Base-by-base conservation (phyloP, 2,329 filamentous ascomycete species). In the Canariomyces notabilis region DNA sequence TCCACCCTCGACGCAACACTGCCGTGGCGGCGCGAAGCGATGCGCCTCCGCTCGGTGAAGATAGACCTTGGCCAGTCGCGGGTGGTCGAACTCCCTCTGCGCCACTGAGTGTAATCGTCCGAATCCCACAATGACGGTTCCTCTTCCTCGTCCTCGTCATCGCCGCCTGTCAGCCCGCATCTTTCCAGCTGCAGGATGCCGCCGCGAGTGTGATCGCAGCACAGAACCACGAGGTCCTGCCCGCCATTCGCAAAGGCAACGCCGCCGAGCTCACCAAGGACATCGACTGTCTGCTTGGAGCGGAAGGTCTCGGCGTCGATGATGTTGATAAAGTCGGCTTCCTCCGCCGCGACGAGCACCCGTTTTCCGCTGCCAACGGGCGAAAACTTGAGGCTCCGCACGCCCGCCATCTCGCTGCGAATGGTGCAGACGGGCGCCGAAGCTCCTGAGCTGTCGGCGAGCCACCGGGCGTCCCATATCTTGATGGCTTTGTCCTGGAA, bases 261-360 rank as follows among this genome's bases (percentile, higher is more conserved):
- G 15, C 87, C 87, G 6, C 79, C 85, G 49, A 88, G 79, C 58
- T 87, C 83, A 29, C 87, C 85, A 62, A 90, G 89, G 45, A 89
- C 75, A 50, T 87, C 83, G 8, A 90, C 67, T 0, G 77, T 79
- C 63, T 90, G 86, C 62, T 81, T 80, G n/a, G 73, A 73, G 18
- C 70, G 64, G 57, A 82, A 87, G 0, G 72, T 80, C 57, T 76
- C 70, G 0, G 80, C 83, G 53, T 89, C 81, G 55, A 89, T 82
- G 37, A 90, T 70, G 60, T 77, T 82, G 59, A 91, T 67, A 48
- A 78, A 79, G 60, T 91, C 87, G 26, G 86, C 84, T 59, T 87
- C 83, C 63, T 91, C 87, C 2, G 84, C 85, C 2, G 82, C 82
- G 9, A 88, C 75, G 11, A 91, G 72, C 1, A 87, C 73, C 3